These are phyloP conservation scores for Immersiporthe knoxdaviesiana DNA, from an alignment of 2,329 filamentous ascomycete species.

Conservation along the genomic window DNA sequence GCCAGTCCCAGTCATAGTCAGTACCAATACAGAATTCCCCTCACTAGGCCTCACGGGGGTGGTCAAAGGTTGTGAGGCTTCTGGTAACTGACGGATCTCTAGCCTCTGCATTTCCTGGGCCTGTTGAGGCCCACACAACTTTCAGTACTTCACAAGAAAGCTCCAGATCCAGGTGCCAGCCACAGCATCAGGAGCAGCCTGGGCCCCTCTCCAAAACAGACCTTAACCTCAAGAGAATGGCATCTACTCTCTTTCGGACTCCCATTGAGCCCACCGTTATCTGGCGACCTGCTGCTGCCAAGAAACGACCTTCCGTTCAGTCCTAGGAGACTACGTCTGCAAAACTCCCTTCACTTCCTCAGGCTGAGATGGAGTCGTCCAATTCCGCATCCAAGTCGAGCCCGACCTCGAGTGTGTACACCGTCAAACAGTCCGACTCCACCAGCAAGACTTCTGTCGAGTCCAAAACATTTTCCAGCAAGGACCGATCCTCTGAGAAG, in stretches of 20 bases:
- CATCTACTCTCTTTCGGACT: conserved; percentile 44
- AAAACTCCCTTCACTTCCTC: conserved; percentile 26
- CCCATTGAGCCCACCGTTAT: conserved; percentile 48
- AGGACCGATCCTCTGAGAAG: conserved; percentile 35
- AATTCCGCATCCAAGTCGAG: conserved; percentile 34
- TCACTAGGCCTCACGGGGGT: not conserved
- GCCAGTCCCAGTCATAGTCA: conserved; percentile 32
- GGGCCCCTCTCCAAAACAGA: not conserved
- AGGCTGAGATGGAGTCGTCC: conserved; percentile 19
- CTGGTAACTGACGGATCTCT: too few species aligned
- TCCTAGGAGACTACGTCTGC: conserved; percentile 39
- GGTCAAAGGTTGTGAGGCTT: not conserved
- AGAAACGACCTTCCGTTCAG: conserved; percentile 42
- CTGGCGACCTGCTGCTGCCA: conserved; percentile 43
- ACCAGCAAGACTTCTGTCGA: conserved; percentile 46
- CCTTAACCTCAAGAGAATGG: conserved; percentile 40
- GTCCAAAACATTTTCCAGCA: conserved; percentile 43
- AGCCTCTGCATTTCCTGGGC: conserved; percentile 28
- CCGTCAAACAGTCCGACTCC: conserved; percentile 34
- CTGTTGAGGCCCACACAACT: conserved; percentile 11
- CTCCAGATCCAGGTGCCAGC: conserved; percentile 25
- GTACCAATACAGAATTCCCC: not conserved
- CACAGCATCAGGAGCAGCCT: conserved; percentile 21
- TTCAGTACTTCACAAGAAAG: conserved; percentile 14
- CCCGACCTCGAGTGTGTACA: conserved; percentile 32